Evolutionary conservation across 768 basidiomycete genomes (phyloP), one percentile per base, ranked within the genome.

Genomic region (Pleurotus tuber-regium): DNA sequence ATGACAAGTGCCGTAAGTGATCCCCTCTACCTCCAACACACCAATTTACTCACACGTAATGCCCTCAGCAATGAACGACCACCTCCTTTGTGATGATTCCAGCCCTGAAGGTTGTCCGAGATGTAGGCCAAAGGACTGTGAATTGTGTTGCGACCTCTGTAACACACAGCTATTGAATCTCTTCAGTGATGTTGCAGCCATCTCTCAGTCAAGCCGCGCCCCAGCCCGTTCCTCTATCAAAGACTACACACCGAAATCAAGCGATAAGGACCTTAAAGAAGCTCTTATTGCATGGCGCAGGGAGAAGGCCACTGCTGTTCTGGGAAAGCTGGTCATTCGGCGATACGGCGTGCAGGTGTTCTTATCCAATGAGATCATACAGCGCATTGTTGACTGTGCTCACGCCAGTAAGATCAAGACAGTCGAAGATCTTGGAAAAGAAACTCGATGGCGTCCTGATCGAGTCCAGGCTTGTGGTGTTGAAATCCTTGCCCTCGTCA

Each of bases 1-100:
- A 62, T 33, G 57, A 58, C 29, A 48, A 38, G 5, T 28, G 50
- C 7, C 39, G 64, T 66, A 43, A 43, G 63, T 43, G 30, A 29
- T 36, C 19, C 14, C 26, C 21, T 16, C 38, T 12, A 10, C 21
- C 25, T 40, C 40, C 14, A 18, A 24, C 36, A 26, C 43, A 50
- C 38, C 52, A 41, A 43, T 25, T 36, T 19, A 23, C 50, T 48
- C 28, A 33, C 47, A 16, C n/a, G 11, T 30, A 23, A 36, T 23
- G 18, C 14, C 29, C 30, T 8, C 11, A 48, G 21, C 47, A 19
- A 19, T 16, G 8, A 23, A 7, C 1, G 49, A 41, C 30, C 38
- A 38, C 21, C 29, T 39, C 10, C 16, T 41, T 18, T 54, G 53
- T n/a, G 46, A 54, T 18, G 12, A 30, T 43, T 25, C 39, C 1